Base-by-base conservation (phyloP, 2,329 filamentous ascomycete species). In the Dactylonectria estremocensis region DNA sequence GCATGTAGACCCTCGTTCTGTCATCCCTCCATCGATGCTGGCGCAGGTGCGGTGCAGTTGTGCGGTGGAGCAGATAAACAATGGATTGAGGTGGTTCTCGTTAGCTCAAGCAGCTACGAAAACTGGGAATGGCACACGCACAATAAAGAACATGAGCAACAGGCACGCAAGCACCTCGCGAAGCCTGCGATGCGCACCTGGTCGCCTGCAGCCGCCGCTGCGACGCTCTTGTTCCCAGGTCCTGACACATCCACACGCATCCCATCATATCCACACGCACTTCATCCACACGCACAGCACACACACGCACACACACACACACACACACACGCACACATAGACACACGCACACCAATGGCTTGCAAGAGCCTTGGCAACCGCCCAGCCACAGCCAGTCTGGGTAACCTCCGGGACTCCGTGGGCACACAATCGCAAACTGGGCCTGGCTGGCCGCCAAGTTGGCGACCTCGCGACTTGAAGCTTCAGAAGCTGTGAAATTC, bases 331-430 rank as follows among this genome's bases (percentile, higher is more conserved):
- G 35, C 57, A 60, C 60, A 58, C 35, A 55, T 53, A 69, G 49
- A 60, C 56, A 57, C 61, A 66, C 63, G 60, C 65, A 64, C 67
- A 64, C 71, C 68, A 66, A 75, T 71, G 55, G 60, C 60, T 54
- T 58, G 53, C 64, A 46, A 64, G 50, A 62, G 68, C 59, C 69
- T 69, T 74, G 64, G 66, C 71, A 60, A 64, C 61, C 66, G 65
- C 61, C 61, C 67, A 63, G 64, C 68, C 70, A 66, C 64, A 69
- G 55, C 70, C 61, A 70, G 64, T 62, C 64, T 48, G 59, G 60
- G 61, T 56, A 64, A 63, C 60, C 54, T 45, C 46, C 55, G 49
- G 40, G 49, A 37, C 37, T 60, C 49, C 56, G 56, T 57, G 61
- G 66, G 62, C 72, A 67, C 70, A 75, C 56, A 72, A 56, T 72